phyloP scores from a whole-genome alignment of 2,329 filamentous ascomycete species.

The Cercospora sojina region DNA sequence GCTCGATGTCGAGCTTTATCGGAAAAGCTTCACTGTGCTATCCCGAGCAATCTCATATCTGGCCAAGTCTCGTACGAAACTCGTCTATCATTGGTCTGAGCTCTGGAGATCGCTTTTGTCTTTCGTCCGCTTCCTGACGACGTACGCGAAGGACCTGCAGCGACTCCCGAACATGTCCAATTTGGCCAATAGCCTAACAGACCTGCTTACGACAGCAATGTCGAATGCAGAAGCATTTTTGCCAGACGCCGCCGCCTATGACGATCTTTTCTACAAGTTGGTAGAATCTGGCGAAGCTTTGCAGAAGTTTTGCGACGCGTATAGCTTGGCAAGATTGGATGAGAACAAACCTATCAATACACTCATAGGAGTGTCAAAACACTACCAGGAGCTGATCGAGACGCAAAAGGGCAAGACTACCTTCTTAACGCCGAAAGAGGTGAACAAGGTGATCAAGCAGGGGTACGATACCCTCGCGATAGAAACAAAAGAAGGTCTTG shows the following conservation, averaged over 20 bases:
- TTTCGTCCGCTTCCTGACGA: conserved; percentile 85
- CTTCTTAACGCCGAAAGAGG: conserved; percentile 72
- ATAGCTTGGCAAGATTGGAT: conserved; percentile 48
- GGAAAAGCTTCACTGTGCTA: conserved; percentile 74
- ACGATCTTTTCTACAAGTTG: conserved; percentile 97
- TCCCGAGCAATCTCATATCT: conserved; percentile 81
- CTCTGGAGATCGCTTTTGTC: conserved; percentile 87
- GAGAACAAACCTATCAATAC: conserved; percentile 72
- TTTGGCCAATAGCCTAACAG: conserved; percentile 74
- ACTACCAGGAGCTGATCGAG: conserved; percentile 82
- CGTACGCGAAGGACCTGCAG: conserved; percentile 77
- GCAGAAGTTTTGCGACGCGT: conserved; percentile 76
- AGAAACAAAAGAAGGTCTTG: conserved; percentile 80
- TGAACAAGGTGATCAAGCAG: conserved; percentile 89
- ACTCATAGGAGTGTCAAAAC: conserved; percentile 74
- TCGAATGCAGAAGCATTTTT: conserved; percentile 88
- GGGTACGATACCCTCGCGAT: conserved; percentile 95
- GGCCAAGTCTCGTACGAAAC: conserved; percentile 74
- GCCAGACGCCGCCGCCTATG: conserved; percentile 81
- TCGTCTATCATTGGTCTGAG: conserved; percentile 91
- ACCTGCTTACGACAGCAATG: conserved; percentile 78
- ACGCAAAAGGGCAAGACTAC: conserved; percentile 58
- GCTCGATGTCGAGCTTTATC: conserved; percentile 72
- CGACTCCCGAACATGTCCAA: conserved; percentile 66
- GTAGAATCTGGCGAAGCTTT: conserved; percentile 87